phyloP scores from a whole-genome alignment of 495 filamentous ascomycete species.

The Cenococcum geophilum region DNA sequence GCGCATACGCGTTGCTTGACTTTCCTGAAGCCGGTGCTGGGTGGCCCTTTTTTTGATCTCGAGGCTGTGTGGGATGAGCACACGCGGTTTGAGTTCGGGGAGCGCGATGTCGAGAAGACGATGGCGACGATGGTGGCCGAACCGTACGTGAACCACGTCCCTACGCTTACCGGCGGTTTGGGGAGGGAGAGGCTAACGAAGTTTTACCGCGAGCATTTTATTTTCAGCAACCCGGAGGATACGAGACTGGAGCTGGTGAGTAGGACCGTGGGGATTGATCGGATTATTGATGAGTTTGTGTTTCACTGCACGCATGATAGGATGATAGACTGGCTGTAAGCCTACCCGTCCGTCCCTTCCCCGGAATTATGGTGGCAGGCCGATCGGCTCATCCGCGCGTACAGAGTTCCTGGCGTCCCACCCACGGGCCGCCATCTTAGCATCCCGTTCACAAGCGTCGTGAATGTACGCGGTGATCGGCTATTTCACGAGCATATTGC shows the following conservation, averaged over 20 bases:
- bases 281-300: conserved; percentile 38
- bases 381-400: conserved; percentile 1
- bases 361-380: neutral
- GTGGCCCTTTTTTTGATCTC: conserved; percentile 49
- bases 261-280: conserved; percentile 34
- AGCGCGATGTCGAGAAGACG: conserved; percentile 31
- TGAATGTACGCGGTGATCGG: conserved; percentile 34
- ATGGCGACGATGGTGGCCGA: conserved; percentile 37
- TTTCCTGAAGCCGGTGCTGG: conserved; percentile 48
- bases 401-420: conserved; percentile 33
- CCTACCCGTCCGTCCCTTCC: neutral
- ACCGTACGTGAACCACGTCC: conserved; percentile 40
- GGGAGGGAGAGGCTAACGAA: conserved; percentile 29
- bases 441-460: conserved; percentile 33
- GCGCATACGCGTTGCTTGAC: conserved; percentile 48
- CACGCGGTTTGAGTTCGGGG: conserved; percentile 25
- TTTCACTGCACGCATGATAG: conserved; percentile 34
- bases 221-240: conserved; percentile 31
- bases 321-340: conserved; percentile 35
- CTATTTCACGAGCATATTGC: conserved; percentile 37
- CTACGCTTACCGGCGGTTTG: conserved; percentile 38
- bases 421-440: conserved; percentile 32
- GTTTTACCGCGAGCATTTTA: conserved; percentile 39
- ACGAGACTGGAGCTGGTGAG: conserved; percentile 31
- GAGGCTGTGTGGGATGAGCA: conserved; percentile 37